Conservation (phyloP, 495 filamentous ascomycete species). For the Xylaria grammica region DNA sequence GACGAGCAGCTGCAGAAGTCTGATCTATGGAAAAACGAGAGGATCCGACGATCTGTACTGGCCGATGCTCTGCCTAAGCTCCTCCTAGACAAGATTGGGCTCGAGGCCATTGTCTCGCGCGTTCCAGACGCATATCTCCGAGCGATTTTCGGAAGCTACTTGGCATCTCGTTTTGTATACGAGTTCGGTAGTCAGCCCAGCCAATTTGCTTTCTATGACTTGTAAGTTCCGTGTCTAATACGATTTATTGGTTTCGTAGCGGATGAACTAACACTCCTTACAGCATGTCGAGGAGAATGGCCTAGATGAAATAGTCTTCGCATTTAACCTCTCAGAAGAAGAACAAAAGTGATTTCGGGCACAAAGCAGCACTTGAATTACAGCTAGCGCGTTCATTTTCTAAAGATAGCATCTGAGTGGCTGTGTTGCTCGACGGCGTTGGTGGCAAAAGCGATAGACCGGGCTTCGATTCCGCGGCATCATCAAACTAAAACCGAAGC, state of each 20-base stretch:
- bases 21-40: constrained; percentile 85
- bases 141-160: constrained; percentile 93
- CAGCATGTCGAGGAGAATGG: constrained; percentile 57
- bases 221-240: constrained; percentile 65
- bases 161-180: constrained; percentile 95
- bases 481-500: constrained; percentile 3
- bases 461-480: constrained; percentile 21
- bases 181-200: constrained; percentile 88
- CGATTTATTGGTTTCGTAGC: background rate
- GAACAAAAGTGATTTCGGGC: constrained; percentile 15
- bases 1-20: constrained; percentile 95
- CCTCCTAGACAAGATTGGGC: constrained; percentile 84
- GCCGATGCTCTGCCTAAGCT: constrained; percentile 84
- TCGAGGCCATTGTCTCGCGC: constrained; percentile 82
- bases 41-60: constrained; percentile 77
- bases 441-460: constrained; percentile 18
- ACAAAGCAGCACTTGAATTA: background rate
- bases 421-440: constrained; percentile 24
- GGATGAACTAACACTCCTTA: constrained; percentile 32
- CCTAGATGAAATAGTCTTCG: constrained; percentile 37
- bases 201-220: constrained; percentile 98
- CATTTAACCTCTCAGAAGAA: constrained; percentile 1
- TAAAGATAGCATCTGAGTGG: constrained; percentile 1
- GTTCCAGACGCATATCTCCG: constrained; percentile 92
- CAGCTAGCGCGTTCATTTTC: background rate